A percentile compares a stretch with the other conserved stretches of the same genome.
phyloP scores from a whole-genome alignment of 352 stramenopile species.

The Phytophthora cryptogea region DNA sequence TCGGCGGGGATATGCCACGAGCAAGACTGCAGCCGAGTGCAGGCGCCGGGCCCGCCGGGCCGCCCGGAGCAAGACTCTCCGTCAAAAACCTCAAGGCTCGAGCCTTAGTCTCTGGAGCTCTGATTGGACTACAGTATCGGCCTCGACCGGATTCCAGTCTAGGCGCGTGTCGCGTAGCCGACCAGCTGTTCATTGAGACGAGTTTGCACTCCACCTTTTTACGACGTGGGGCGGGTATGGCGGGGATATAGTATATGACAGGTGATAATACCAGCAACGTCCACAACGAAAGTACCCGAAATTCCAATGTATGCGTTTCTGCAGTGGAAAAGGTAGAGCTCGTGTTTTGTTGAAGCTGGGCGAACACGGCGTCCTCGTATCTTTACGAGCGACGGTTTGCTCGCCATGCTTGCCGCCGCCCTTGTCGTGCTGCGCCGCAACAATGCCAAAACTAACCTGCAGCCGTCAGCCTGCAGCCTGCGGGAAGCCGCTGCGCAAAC shows the following conservation, averaged over 20 bases:
- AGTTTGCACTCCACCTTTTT: not conserved
- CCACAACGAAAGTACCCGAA: not conserved
- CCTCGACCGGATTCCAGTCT: constrained; percentile 5
- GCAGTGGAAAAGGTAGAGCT: not conserved
- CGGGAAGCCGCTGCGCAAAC: not conserved
- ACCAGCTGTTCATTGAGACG: constrained; percentile 8
- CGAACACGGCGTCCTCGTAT: constrained; percentile 8
- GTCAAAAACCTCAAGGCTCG: constrained; percentile 5
- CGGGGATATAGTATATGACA: not conserved
- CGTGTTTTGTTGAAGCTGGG: constrained; percentile 2
- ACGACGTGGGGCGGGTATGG: not conserved
- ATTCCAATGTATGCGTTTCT: not conserved
- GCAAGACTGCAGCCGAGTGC: too few species aligned
- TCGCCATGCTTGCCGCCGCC: too few species aligned
- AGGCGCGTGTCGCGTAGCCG: constrained; percentile 17
- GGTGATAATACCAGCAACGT: not conserved
- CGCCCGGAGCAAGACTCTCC: too few species aligned
- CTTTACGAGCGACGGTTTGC: not conserved
- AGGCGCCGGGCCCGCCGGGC: too few species aligned
- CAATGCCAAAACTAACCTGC: too few species aligned
- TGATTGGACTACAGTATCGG: constrained; percentile 9
- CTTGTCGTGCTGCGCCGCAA: too few species aligned
- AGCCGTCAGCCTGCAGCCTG: not conserved
- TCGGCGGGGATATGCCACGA: too few species aligned
- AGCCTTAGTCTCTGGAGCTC: not conserved